Evolutionary conservation across 352 stramenopile genomes (phyloP).

Genomic region (Phytophthora pini): DNA sequence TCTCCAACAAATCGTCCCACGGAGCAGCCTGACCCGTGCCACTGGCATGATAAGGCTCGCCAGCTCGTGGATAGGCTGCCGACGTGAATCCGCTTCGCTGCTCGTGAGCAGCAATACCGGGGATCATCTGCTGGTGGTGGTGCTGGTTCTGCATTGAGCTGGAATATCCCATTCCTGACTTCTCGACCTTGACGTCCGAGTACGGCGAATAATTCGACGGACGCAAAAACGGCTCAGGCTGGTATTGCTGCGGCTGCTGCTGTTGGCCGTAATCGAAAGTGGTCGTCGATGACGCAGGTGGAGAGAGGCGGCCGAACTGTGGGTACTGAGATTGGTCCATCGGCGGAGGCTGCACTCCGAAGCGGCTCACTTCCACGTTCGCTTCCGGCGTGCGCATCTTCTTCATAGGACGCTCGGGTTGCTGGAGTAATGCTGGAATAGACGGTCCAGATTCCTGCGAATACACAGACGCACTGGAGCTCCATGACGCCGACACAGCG

Average conservation of each 20-base stretch:
- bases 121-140: conserved; percentile 28
- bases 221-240: conserved; percentile 30
- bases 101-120: conserved; percentile 24
- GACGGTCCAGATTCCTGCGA: conserved; percentile 37
- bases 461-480: conserved; percentile 25
- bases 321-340: conserved; percentile 38
- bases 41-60: conserved; percentile 27
- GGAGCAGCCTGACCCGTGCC: conserved; percentile 29
- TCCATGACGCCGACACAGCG: conserved; percentile 30
- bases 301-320: conserved; percentile 37
- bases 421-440: conserved; percentile 41
- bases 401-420: conserved; percentile 44
- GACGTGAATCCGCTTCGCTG: conserved; percentile 24
- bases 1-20: conserved; percentile 83
- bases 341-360: conserved; percentile 23
- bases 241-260: conserved; percentile 27
- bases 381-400: conserved; percentile 63
- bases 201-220: conserved; percentile 32
- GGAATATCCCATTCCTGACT: conserved; percentile 26
- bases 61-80: conserved; percentile 22
- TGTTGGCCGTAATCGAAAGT: conserved; percentile 41
- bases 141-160: conserved; percentile 33
- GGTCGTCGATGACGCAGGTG: conserved; percentile 19
- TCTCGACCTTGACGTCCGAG: conserved; percentile 32
- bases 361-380: conserved; percentile 30